Evolutionary conservation across 208 protist species (phyloP), one percentile per base, ranked within the genome.

Genomic region (Novymonas esmeraldas): DNA sequence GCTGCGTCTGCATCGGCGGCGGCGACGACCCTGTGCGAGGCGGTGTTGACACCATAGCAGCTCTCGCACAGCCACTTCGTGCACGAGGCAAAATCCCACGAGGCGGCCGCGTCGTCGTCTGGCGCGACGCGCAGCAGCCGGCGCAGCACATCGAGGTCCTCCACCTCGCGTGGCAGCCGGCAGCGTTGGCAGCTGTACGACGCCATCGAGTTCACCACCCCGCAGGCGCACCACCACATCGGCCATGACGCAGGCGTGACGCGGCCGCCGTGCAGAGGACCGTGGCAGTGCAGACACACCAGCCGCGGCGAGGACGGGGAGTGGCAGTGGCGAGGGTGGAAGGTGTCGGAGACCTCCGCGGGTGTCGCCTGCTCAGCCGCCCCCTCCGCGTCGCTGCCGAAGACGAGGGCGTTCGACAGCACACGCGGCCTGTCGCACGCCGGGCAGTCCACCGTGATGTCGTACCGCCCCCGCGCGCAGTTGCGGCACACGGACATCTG

Each of bases 161-260:
- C 38, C 4, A 90, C 24, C n/a, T 67, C 44, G 13, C 85, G 76
- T 0, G 89, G 89, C 29, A 92, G 54, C 3, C 89, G 89, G 55
- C 89, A 94, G 11, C 89, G 81, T 39, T 61, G 6, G 61, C 89
- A 94, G 42, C 64, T 80, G 49, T 78, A 69, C 18, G 67, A 55
- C 6, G 67, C 22, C 0, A 22, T 11, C 14, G 73, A 61, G 63
- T 80, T 85, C 34, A 76, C 64, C 4, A 78, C 54, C 4, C 89
- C 89, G 38, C 89, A 94, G 36, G 67, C 81, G 51, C 89, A 94
- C 67, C 80, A 85, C 89, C 89, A 94, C 49, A 58, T 31, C 39
- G 41, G 33, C 31, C 45, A 6, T 5, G 45, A 48, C 11, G 42
- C 44, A 0, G 56, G 48, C 6, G 58, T 44, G 5, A 86, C 70